Percentiles rank a stretch among this genome's conserved stretches.
phyloP scores from a whole-genome alignment of 2,329 filamentous ascomycete genomes.

The Rosellinia necatrix region DNA sequence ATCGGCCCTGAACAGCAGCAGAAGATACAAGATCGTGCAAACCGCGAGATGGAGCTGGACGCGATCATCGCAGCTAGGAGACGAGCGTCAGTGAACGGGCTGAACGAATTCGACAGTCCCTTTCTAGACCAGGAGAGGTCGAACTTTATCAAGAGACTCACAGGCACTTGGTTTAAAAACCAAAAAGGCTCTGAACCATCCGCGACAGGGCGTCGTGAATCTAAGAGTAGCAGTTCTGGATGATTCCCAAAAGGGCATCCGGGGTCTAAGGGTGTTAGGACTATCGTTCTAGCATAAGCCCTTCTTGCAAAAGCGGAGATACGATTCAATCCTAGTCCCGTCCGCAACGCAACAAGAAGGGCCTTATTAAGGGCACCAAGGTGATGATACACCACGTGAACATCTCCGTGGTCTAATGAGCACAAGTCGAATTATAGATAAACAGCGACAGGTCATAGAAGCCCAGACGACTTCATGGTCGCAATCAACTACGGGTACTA shows the following conservation, averaged over 20 bases:
- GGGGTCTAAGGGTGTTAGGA: constrained; percentile 12
- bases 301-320: neutral
- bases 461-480: neutral
- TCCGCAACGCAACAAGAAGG: neutral
- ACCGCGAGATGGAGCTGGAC: constrained; percentile 50
- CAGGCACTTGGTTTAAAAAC: constrained; percentile 31
- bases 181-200: constrained; percentile 30
- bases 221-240: constrained; percentile 21
- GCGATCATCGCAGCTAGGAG: constrained; percentile 44
- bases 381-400: no score
- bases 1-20: constrained; percentile 41
- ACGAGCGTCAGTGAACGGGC: constrained; percentile 26
- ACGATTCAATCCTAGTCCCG: neutral
- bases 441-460: neutral
- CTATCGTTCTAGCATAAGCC: neutral
- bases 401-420: neutral
- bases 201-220: constrained; percentile 32
- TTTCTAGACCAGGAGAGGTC: constrained; percentile 27
- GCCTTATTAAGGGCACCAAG: neutral
- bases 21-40: constrained; percentile 43
- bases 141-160: constrained; percentile 34
- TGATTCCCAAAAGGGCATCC: neutral
- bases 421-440: neutral
- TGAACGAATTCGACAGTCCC: neutral
- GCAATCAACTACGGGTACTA: neutral